Conservation (phyloP, 108 stramenopile species). For the Conticribra guillardii region DNA sequence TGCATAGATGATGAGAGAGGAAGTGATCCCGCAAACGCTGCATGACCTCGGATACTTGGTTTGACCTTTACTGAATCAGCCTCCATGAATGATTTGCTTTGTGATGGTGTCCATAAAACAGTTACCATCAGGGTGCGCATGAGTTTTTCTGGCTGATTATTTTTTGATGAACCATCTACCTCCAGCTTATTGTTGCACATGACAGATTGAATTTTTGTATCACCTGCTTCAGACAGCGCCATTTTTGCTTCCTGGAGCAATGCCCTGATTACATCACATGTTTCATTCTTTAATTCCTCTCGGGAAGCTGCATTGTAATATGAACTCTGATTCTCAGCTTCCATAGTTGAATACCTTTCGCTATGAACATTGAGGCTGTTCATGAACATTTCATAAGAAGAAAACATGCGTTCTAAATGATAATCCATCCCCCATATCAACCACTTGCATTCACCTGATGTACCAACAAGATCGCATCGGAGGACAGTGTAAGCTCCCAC, state of each 20-base stretch:
- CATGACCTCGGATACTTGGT: constrained; percentile 42
- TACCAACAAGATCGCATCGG: constrained; percentile 56
- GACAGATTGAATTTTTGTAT: no score
- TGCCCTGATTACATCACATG: no score
- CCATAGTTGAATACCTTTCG: not conserved
- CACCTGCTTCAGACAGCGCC: no score
- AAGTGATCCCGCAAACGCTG: constrained; percentile 25
- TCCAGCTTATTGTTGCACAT: not conserved
- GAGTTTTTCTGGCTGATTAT: not conserved
- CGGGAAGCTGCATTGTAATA: not conserved
- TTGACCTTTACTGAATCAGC: not conserved
- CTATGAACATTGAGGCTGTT: constrained; percentile 11
- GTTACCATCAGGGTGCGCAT: constrained; percentile 42
- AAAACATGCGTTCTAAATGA: constrained; percentile 62
- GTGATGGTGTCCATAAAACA: constrained; percentile 46
- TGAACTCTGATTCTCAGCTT: constrained; percentile 3
- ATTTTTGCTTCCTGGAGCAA: no score
- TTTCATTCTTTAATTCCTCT: no score
- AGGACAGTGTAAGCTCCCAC: constrained; percentile 80
- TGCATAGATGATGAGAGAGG: not conserved
- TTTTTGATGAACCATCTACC: not conserved
- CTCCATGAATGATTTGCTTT: not conserved
- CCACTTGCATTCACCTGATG: constrained; percentile 20
- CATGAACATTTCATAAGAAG: constrained; percentile 44
- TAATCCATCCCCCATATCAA: constrained; percentile 66